These are phyloP conservation scores for Schizonepeta tenuifolia DNA, from an alignment of 257 asterid genomes.

Conservation along the genomic window DNA sequence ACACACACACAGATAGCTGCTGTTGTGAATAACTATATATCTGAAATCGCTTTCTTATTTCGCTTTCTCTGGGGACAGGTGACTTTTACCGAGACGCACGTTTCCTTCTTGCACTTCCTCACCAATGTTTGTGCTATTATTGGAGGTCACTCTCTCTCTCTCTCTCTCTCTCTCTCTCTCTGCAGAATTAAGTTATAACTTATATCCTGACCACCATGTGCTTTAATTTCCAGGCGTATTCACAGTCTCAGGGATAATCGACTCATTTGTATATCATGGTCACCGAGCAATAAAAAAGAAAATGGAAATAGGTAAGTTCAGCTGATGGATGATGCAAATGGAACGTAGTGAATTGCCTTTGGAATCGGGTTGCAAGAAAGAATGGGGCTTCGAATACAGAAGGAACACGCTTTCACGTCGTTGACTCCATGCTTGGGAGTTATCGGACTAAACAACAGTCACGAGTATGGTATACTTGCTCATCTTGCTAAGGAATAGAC, in stretches of 20 bases:
- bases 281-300: slow-evolving; percentile 86
- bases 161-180: slow-evolving; percentile 21
- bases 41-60: not conserved
- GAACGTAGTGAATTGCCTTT: slow-evolving; percentile 2
- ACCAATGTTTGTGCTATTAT: slow-evolving; percentile 93
- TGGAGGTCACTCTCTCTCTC: slow-evolving; percentile 70
- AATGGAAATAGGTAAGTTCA: slow-evolving; percentile 91
- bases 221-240: slow-evolving; percentile 65
- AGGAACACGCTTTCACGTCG: not conserved
- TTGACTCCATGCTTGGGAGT: not conserved
- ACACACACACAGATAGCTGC: not conserved
- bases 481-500: slow-evolving; percentile 22
- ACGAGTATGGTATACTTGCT: not conserved
- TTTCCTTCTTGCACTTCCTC: slow-evolving; percentile 88
- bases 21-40: not conserved
- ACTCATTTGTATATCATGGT: slow-evolving; percentile 86
- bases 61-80: slow-evolving; percentile 56
- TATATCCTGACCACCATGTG: slow-evolving; percentile 25
- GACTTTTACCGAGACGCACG: slow-evolving; percentile 74
- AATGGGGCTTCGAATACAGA: not conserved
- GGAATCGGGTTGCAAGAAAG: not conserved
- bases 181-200: not conserved
- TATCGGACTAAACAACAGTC: slow-evolving; percentile 5
- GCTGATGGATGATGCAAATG: slow-evolving; percentile 41
- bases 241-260: slow-evolving; percentile 93